Base-by-base conservation (phyloP, 1,284 basidiomycete genomes). In the Xerocomus amazonicus region DNA sequence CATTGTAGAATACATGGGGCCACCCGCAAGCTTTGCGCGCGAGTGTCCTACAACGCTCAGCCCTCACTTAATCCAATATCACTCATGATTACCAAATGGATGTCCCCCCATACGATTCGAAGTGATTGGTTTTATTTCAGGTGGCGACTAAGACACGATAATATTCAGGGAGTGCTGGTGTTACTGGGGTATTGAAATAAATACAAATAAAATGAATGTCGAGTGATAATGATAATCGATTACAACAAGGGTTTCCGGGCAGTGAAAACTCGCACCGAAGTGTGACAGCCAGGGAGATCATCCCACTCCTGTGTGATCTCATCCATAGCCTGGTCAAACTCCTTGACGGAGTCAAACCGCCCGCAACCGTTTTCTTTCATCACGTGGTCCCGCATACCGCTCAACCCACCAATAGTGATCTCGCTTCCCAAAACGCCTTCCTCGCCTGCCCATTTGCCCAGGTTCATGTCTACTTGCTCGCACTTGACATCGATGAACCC, bases 361-460 rank as follows among this genome's bases (percentile, higher is more conserved):
- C 58, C 17, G 41, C 52, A 52, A 9, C 45, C 45, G 29, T 32
- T 32, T 16, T 26, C 45, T 12, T 49, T 55, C 45, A 60, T 46
- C 23, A 60, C 60, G 19, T 1, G 60, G 43, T 0, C 48, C 45
- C 35, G 55, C 55, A 62, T 59, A 6, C 58, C 53, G 31, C 53
- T 51, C 17, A 58, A 26, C 3, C 52, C 60, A 17, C 52, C 52
- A 10, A 57, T 58, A 28, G 44, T 45, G 44, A 16, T 1, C 3
- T 59, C 35, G 4, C 43, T 51, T 6, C 41, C 59, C 16, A 37
- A 26, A n/a, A 49, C 1, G 1, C 61, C 60, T 7, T 61, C 59
- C 19, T 52, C 47, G 0, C 55, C 62, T 3, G 52, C 62, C 60
- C 60, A 65, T 31, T 43, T 47, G 0, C 62, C 58, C 36, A 61